Conservation (phyloP, 305 asterid genomes). For the Fraxinus dipetala region DNA sequence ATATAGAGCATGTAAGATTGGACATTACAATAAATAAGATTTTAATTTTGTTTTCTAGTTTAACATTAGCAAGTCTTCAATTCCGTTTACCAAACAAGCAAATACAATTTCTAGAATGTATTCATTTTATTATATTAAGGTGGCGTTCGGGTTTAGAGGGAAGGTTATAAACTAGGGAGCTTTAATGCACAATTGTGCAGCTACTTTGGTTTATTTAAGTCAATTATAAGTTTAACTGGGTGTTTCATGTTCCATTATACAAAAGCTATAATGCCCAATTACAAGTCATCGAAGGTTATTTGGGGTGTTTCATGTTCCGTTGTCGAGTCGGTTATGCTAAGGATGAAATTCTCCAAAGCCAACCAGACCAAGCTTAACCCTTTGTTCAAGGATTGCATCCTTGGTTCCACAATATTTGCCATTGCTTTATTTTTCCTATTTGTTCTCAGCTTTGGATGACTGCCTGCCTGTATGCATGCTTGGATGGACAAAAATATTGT, state of each 20-base stretch:
- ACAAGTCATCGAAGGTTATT: not conserved
- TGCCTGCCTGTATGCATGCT: not conserved
- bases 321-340: not conserved
- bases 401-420: not conserved
- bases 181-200: not conserved
- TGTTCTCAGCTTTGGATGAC: not conserved
- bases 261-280: not conserved
- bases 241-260: not conserved
- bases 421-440: not conserved
- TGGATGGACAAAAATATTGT: not conserved
- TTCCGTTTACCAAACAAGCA: not conserved
- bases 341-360: conserved; percentile 47
- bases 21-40: too few relatives aligned
- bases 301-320: not conserved
- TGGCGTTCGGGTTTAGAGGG: not conserved
- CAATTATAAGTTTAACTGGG: not conserved
- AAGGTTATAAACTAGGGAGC: not conserved
- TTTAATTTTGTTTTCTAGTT: not conserved
- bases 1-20: not conserved
- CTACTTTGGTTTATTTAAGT: not conserved
- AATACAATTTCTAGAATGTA: not conserved
- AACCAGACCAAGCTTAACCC: conserved; percentile 76
- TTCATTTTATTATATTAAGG: not conserved
- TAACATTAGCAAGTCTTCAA: too few relatives aligned
- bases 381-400: conserved; percentile 63